Base-by-base conservation (phyloP, 108 stramenopile genomes). In the Craspedostauros australis region DNA sequence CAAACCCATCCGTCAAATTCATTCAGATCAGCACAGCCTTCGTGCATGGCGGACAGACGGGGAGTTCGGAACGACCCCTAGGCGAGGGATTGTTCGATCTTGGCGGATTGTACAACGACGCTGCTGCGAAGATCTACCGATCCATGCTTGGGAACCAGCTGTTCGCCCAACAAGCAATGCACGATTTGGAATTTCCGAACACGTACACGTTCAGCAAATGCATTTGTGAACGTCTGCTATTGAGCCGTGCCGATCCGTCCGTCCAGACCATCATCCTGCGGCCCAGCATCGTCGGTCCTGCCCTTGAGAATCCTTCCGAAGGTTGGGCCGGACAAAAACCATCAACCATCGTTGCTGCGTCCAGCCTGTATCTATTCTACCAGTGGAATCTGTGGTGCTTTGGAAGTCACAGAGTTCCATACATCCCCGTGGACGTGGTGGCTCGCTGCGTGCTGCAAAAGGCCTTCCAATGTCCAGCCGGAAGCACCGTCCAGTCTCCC, bases 131-230 rank as follows among this genome's bases (percentile, higher is more conserved):
- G 40, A 54, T 93, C 2, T 93, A 90, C 44, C 62, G 58, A 39
- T 87, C 83, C 5, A 88, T 88, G 86, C 45, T 86, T 15, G 78
- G 73, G 3, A 70, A 79, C 5, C 81, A 86, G 45, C 88, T 64
- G 18, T 75, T 77, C 38, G 88, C 88, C 28, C 75, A 80, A 24
- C 79, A 87, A 19, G 86, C 86, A 12, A 82, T 88, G 86, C 46
- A 71, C 32, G 80, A 82, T 18, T 62, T 86, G 29, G 70, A 60
- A 34, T 90, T 88, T 60, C 82, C 84, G 9, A 93, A 93, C 33
- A 84, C 82, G 6, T 93, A 93, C 68, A 77, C 84, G 12, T 84
- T 93, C 48, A 84, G 82, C 70, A 93, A 93, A 66, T 82, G 88
- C 37, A 69, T 93, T 19, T 84, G 86, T 46, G 92, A 93, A 64